Percentiles rank a stretch among this genome's conserved stretches.
These are phyloP conservation scores for Hanseniaspora occidentalis DNA, from an alignment of 805 yeast genomes.

Conservation along the genomic window DNA sequence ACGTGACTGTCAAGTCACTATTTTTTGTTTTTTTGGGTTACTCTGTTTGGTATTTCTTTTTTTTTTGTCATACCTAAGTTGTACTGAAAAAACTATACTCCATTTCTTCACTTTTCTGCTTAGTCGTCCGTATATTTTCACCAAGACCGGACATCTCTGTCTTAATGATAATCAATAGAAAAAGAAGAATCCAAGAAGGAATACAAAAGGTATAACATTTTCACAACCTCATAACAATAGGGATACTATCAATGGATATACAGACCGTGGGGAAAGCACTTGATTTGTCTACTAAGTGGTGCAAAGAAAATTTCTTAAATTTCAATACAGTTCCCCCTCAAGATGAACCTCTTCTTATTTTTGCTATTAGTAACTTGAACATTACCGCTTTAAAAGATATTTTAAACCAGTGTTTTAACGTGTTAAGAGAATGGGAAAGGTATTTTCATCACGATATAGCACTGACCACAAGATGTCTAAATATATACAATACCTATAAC, in stretches of 20 bases:
- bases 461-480: background rate
- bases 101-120: no score
- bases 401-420: background rate
- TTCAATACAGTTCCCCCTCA: background rate
- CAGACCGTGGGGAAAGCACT: background rate
- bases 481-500: background rate
- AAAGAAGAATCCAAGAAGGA: no score
- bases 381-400: background rate
- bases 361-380: background rate
- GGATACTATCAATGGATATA: no score
- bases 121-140: no score
- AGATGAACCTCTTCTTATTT: background rate
- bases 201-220: no score
- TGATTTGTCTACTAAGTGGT: background rate
- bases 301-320: background rate
- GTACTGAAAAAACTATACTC: no score
- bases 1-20: no score
- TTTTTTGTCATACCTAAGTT: no score
- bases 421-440: background rate
- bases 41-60: no score
- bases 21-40: no score
- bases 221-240: background rate
- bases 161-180: no score
- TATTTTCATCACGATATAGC: background rate
- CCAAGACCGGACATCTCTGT: no score